Percentiles rank a stretch among this genome's conserved stretches.
Conservation (phyloP, 164 flowering plant species). For the Aristolochia fimbriata region DNA sequence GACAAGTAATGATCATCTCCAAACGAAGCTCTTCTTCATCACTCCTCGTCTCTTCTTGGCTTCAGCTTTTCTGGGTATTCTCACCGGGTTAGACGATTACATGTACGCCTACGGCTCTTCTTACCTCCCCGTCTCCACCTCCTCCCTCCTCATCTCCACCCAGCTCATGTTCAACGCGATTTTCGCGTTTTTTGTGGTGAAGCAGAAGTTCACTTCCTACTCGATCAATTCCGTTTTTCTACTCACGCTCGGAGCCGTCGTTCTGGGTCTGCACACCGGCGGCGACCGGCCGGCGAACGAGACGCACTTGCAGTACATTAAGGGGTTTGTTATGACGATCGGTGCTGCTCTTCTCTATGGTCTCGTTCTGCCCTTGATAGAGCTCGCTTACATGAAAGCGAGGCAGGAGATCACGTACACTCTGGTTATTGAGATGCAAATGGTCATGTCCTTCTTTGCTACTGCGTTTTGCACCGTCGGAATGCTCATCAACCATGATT, state of each 20-base stretch:
- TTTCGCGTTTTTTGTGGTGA: slow-evolving; percentile 4
- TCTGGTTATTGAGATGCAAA: slow-evolving; percentile 47
- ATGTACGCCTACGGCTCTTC: slow-evolving; percentile 10
- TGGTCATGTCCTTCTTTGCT: slow-evolving; percentile 29
- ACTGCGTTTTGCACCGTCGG: slow-evolving; percentile 38
- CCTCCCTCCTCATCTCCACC: slow-evolving; percentile 12
- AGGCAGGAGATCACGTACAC: slow-evolving; percentile 22
- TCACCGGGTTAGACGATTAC: slow-evolving; percentile 12
- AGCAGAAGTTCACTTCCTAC: slow-evolving; percentile 36
- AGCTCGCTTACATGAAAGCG: slow-evolving; percentile 37
- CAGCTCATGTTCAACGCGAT: slow-evolving; percentile 12
- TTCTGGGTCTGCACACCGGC: slow-evolving; percentile 30
- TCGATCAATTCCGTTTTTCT: slow-evolving; percentile 41
- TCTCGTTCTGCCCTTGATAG: slow-evolving; percentile 34
- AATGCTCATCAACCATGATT: slow-evolving; percentile 43
- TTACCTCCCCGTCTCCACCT: slow-evolving; percentile 13
- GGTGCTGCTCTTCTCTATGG: slow-evolving; percentile 43
- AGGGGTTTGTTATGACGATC: slow-evolving; percentile 39
- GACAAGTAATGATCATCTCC: too few relatives aligned
- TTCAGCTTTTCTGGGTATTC: slow-evolving; percentile 23
- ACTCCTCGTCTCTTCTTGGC: slow-evolving; percentile 3
- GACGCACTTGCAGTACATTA: slow-evolving; percentile 13
- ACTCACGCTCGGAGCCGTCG: slow-evolving; percentile 31
- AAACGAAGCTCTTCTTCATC: slow-evolving; percentile 4
- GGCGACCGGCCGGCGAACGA: slow-evolving; percentile 28